Evolutionary conservation across 1,139 yeast genomes (phyloP), one percentile per base, ranked within the genome.

Genomic region (Kurtzmaniella quercitrusa): DNA sequence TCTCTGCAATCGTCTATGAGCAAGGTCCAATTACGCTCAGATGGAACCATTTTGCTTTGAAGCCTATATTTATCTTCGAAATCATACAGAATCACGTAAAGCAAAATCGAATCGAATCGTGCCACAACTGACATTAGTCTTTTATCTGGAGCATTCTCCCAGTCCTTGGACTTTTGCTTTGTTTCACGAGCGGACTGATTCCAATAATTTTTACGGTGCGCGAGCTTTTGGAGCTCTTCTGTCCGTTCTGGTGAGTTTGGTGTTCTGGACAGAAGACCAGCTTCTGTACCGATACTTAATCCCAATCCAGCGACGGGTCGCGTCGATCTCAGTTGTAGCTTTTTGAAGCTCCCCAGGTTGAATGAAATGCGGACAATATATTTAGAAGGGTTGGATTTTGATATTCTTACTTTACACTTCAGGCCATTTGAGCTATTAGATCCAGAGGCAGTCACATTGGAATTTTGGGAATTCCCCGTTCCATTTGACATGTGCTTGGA

Each of bases 21-120:
- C 4, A 45, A 36, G 36, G 53, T 58, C 77, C 77, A 71, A 22
- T 60, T 57, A 40, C 69, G 51, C 46, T 66, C 73, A 49, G 63
- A 61, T 2, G 69, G 65, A 28, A 61, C 46, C 1, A 59, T 53
- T 16, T 54, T 59, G 33, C 54, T 51, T 1, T 55, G 48, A 3
- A 56, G 46, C 47, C 65, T 66, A 42, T 60, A 57, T 35, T 62
- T 51, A 39, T 68, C 74, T 39, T 68, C 74, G 40, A 54, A 61
- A 45, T 66, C 71, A 45, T 60, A 58, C 0, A 70, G 52, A 2
- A 69, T 57, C 47, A 64, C 59, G 39, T 57, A 55, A 35, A 62
- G 45, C 8, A 69, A 47, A 9, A 71, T 44, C 8, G 66, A 54
- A 47, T 71, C 76, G 16, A 71, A 51, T 36, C 59, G 60, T 17